Conservation (phyloP, 192 early-diverging fungal genomes). For the Bifiguratus adelaidae region DNA sequence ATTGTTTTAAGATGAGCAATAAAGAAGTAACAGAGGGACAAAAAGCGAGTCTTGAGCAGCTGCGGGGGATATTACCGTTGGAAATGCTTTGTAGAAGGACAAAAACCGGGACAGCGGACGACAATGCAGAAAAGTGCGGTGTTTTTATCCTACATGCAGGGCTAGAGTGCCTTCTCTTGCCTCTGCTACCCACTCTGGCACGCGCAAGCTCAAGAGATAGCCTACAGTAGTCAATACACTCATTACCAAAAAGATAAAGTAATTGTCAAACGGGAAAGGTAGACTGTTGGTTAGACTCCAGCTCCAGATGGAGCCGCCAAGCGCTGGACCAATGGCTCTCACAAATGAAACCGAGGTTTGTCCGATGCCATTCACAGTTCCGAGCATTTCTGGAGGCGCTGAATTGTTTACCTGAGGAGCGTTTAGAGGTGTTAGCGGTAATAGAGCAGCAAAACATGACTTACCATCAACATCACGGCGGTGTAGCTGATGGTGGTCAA, state of each 20-base stretch:
- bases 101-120: too few relatives aligned
- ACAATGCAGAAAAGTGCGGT: too few relatives aligned
- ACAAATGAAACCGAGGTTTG: constrained; percentile 37
- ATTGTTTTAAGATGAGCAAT: too few relatives aligned
- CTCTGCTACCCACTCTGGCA: constrained; percentile 12
- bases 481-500: constrained; percentile 24
- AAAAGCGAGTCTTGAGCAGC: too few relatives aligned
- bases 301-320: constrained; percentile 40
- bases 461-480: constrained; percentile 40
- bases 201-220: constrained; percentile 17
- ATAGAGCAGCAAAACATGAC: not conserved
- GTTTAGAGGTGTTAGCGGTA: too few relatives aligned
- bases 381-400: constrained; percentile 27
- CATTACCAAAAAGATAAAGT: constrained; percentile 39
- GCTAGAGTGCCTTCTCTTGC: not conserved
- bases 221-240: constrained; percentile 21
- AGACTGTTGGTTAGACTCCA: constrained; percentile 34
- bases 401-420: constrained; percentile 38
- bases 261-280: constrained; percentile 40
- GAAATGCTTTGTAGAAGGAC: too few relatives aligned
- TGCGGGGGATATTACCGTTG: too few relatives aligned
- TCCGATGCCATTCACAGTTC: constrained; percentile 46
- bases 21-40: too few relatives aligned
- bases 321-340: constrained; percentile 35
- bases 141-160: not conserved